phyloP scores from a whole-genome alignment of 768 basidiomycete genomes.

The Russula compacta region DNA sequence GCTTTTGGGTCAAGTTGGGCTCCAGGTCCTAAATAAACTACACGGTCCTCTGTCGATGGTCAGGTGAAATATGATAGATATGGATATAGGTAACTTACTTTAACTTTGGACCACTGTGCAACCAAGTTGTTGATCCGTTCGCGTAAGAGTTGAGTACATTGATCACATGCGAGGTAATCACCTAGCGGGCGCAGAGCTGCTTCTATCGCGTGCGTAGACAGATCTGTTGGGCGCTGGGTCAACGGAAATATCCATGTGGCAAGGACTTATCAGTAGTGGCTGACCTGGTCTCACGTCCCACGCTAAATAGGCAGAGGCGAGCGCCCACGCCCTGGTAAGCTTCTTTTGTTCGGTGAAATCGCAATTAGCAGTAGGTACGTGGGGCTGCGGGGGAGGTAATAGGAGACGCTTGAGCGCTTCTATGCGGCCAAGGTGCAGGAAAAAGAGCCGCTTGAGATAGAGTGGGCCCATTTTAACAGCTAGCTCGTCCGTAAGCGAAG shows the following conservation, averaged over 20 bases:
- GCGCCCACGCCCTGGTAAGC: constrained; percentile 70
- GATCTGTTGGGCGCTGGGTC: constrained; percentile 35
- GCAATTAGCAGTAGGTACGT: constrained; percentile 59
- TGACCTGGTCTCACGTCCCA: constrained; percentile 78
- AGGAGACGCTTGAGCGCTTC: constrained; percentile 77
- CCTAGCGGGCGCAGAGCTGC: constrained; percentile 59
- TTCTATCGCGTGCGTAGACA: constrained; percentile 67
- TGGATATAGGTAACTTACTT: constrained; percentile 35
- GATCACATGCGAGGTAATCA: constrained; percentile 59
- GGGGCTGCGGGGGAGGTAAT: constrained; percentile 64
- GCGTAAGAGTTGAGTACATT: constrained; percentile 53
- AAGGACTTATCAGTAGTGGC: constrained; percentile 16
- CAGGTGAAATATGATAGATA: neutral
- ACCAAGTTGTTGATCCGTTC: constrained; percentile 62
- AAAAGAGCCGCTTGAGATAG: constrained; percentile 76
- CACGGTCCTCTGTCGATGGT: constrained; percentile 8
- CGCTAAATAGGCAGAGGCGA: constrained; percentile 73
- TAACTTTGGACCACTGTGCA: constrained; percentile 72
- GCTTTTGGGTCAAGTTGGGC: neutral
- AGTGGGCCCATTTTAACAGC: constrained; percentile 61
- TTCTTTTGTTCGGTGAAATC: constrained; percentile 74
- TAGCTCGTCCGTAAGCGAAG: constrained; percentile 60
- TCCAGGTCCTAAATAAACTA: neutral
- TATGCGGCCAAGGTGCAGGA: constrained; percentile 72
- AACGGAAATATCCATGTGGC: neutral